Evolutionary conservation across 1,284 basidiomycete species (phyloP).

Genomic region (Malassezia japonica): DNA sequence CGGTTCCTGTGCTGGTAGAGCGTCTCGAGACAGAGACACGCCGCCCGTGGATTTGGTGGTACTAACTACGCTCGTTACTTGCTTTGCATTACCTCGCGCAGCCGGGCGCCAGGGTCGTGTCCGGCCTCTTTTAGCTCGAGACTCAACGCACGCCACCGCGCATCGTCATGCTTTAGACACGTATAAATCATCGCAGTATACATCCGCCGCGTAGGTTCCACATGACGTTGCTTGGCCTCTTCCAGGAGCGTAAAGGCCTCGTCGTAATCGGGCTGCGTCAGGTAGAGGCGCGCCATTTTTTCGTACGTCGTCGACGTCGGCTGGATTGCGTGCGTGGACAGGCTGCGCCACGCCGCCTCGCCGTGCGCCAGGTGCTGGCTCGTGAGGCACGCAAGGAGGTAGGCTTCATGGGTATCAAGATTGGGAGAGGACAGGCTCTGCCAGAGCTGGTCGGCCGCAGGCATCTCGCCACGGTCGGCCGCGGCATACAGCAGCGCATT

Average conservation of each 20-base stretch:
- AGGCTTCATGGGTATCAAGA: slow-evolving; percentile 20
- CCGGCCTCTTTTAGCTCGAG: slow-evolving; percentile 29
- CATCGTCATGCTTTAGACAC: slow-evolving; percentile 22
- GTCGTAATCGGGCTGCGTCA: slow-evolving; percentile 26
- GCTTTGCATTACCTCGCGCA: background rate
- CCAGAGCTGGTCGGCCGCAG: background rate
- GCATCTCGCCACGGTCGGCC: background rate
- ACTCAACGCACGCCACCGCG: slow-evolving; percentile 22
- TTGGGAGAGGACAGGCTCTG: background rate
- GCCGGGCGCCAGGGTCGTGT: slow-evolving; percentile 15
- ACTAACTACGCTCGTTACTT: background rate
- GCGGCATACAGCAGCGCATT: slow-evolving; percentile 13
- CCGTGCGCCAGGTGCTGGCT: slow-evolving; percentile 17
- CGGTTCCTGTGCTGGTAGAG: slow-evolving; percentile 9
- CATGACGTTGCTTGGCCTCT: slow-evolving; percentile 21
- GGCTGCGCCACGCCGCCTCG: slow-evolving; percentile 14
- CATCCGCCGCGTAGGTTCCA: slow-evolving; percentile 23
- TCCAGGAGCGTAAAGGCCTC: slow-evolving; percentile 32
- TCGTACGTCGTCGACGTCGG: slow-evolving; percentile 28
- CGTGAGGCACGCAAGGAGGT: slow-evolving; percentile 25
- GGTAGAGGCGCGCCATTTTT: slow-evolving; percentile 24
- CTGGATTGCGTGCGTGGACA: slow-evolving; percentile 10
- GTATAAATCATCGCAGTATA: slow-evolving; percentile 32
- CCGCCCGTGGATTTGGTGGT: slow-evolving; percentile 4
- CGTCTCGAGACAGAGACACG: slow-evolving; percentile 3